A percentile compares a stretch with the other conserved stretches of the same genome.
These are phyloP conservation scores for Miamiensis avidus DNA, from an alignment of 169 alveolate genomes.

Conservation along the genomic window DNA sequence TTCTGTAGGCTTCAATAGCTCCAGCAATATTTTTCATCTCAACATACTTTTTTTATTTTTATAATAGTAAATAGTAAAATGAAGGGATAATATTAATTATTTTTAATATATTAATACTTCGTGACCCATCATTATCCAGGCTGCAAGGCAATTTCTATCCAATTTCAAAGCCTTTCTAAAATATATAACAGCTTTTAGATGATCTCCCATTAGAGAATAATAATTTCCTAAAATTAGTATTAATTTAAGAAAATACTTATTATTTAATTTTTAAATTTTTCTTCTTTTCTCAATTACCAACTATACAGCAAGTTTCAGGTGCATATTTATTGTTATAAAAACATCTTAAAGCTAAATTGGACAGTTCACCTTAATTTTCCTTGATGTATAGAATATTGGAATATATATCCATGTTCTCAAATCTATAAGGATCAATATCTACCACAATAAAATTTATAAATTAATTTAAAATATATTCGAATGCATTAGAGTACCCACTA, in stretches of 20 bases:
- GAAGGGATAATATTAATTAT: too few species aligned
- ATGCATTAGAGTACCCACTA: conserved; percentile 19
- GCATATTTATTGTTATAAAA: conserved; percentile 85
- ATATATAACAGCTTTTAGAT: conserved; percentile 80
- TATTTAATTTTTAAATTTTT: too few species aligned
- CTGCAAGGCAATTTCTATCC: conserved; percentile 81
- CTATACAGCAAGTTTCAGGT: conserved; percentile 89
- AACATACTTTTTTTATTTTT: conserved; percentile 49
- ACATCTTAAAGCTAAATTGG: conserved; percentile 81
- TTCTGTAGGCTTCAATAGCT: conserved; percentile 85
- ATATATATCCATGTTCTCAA: conserved; percentile 84
- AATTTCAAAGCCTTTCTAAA: conserved; percentile 85
- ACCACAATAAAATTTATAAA: too few species aligned
- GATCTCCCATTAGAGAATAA: conserved; percentile 85
- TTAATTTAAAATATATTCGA: too few species aligned
- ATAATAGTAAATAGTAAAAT: too few species aligned
- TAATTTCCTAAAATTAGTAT: conserved; percentile 64
- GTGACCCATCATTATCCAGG: conserved; percentile 90
- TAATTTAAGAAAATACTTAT: background rate
- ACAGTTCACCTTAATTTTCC: conserved; percentile 85
- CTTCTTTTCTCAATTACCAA: conserved; percentile 44
- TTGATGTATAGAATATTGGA: conserved; percentile 84
- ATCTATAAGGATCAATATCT: conserved; percentile 82
- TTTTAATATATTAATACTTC: conserved; percentile 16
- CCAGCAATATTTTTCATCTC: conserved; percentile 87